phyloP scores from a whole-genome alignment of 768 basidiomycete genomes.

The Suillus cothurnatus region DNA sequence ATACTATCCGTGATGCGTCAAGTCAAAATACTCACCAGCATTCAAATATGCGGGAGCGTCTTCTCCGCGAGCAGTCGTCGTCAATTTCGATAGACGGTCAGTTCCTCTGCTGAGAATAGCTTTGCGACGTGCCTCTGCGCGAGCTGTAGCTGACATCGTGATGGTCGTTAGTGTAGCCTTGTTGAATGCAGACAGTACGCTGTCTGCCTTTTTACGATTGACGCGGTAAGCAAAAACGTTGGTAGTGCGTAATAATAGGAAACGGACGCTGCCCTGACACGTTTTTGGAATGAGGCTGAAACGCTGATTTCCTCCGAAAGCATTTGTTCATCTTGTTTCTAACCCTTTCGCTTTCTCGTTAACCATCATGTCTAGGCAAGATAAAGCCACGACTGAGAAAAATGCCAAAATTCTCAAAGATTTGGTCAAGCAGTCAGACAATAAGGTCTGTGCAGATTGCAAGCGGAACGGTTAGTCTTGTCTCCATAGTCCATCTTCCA shows the following conservation, averaged over 20 bases:
- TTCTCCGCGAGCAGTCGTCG: constrained; percentile 72
- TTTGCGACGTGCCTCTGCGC: constrained; percentile 76
- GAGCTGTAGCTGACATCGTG: constrained; percentile 55
- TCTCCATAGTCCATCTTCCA: constrained; percentile 2
- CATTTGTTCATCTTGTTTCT: constrained; percentile 4
- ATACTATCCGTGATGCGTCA: background rate
- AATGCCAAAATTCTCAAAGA: constrained; percentile 81
- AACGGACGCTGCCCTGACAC: constrained; percentile 7
- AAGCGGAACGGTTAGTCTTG: constrained; percentile 82
- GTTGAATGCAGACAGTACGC: background rate
- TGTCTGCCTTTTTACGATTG: constrained; percentile 8
- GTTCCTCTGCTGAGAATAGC: constrained; percentile 73
- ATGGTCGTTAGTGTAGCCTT: constrained; percentile 11
- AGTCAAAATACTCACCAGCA: constrained; percentile 40
- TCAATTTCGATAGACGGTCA: constrained; percentile 79
- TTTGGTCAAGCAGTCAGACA: constrained; percentile 85
- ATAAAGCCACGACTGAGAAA: constrained; percentile 84
- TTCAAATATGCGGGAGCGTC: constrained; percentile 59
- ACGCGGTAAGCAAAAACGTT: constrained; percentile 6
- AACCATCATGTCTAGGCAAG: constrained; percentile 54
- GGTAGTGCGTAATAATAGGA: constrained; percentile 7
- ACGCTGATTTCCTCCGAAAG: constrained; percentile 11
- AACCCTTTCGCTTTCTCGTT: constrained; percentile 5
- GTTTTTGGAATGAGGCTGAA: constrained; percentile 8
- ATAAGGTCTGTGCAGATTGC: constrained; percentile 95